A percentile compares a stretch with the other conserved stretches of the same genome.
phyloP scores from a whole-genome alignment of 306 rosid species.

The Cajanus cajan region DNA sequence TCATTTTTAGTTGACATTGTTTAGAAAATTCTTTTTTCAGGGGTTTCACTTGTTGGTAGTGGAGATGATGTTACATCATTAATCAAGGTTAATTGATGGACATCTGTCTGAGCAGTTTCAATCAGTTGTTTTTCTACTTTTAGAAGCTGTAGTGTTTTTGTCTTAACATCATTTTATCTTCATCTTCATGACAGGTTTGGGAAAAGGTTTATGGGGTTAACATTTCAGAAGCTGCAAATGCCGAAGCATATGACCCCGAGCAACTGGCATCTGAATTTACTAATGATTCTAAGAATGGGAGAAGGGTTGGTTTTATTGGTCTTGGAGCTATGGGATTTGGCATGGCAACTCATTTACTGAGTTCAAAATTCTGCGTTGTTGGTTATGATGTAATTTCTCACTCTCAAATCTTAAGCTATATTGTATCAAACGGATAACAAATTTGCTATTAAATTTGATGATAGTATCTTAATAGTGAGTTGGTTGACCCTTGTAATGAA shows the following conservation, averaged over 20 bases:
- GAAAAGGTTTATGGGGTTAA: constrained; percentile 69
- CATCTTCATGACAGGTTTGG: constrained; percentile 58
- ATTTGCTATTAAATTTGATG: background rate
- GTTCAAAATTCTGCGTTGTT: constrained; percentile 60
- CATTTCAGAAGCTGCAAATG: constrained; percentile 68
- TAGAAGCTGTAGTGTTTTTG: constrained; percentile 5
- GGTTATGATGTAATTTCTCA: constrained; percentile 84
- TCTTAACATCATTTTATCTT: background rate
- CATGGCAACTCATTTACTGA: constrained; percentile 92
- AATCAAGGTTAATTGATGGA: constrained; percentile 55
- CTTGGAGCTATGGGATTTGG: constrained; percentile 99
- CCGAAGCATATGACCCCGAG: constrained; percentile 67
- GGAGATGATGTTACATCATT: constrained; percentile 46
- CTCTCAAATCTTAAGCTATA: constrained; percentile 27
- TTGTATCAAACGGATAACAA: background rate
- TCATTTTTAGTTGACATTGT: constrained; percentile 26
- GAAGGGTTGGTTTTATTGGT: constrained; percentile 84
- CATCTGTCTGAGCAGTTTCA: constrained; percentile 26
- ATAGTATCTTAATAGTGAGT: constrained; percentile 11
- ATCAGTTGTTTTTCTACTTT: background rate
- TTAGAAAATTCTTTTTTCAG: constrained; percentile 47
- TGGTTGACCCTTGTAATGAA: background rate
- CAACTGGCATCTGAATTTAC: constrained; percentile 58
- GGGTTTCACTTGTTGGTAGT: constrained; percentile 45
- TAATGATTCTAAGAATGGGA: constrained; percentile 47